These are phyloP conservation scores for Rosa persica DNA, from an alignment of 306 rosid genomes.

Conservation along the genomic window DNA sequence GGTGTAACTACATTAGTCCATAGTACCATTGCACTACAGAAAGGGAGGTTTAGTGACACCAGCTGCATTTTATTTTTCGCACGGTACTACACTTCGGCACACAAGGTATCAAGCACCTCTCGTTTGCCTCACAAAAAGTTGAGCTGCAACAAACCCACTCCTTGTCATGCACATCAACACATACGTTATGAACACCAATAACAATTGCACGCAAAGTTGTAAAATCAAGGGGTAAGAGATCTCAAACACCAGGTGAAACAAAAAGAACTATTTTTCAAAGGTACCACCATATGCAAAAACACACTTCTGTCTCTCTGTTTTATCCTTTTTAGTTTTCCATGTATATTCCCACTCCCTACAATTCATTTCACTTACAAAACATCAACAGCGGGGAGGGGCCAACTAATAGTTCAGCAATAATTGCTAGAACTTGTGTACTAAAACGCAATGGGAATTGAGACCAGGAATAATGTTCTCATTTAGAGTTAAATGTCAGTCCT, in stretches of 20 bases:
- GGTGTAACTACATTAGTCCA: not conserved
- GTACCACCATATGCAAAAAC: not conserved
- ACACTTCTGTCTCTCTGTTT: not conserved
- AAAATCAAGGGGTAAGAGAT: not conserved
- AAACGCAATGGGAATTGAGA: not conserved
- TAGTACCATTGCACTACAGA: not conserved
- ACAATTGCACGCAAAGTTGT: not conserved
- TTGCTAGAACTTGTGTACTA: not conserved
- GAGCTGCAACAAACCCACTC: not conserved
- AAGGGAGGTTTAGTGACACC: too few species aligned
- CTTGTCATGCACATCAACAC: not conserved
- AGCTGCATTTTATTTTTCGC: too few species aligned
- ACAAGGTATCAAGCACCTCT: not conserved
- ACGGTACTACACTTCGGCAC: not conserved
- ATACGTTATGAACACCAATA: too few species aligned
- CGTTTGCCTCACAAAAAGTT: not conserved
- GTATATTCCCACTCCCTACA: constrained; percentile 2
- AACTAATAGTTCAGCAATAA: not conserved
- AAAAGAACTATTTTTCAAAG: not conserved
- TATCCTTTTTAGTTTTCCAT: not conserved
- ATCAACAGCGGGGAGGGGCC: not conserved
- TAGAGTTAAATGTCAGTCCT: not conserved
- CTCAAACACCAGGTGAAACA: not conserved
- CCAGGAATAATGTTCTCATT: not conserved
- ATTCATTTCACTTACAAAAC: constrained; percentile 7